Percentiles rank a stretch among this genome's conserved stretches.
These are phyloP conservation scores for Alternaria longipes DNA, from an alignment of 2,329 filamentous ascomycete genomes.

Conservation along the genomic window DNA sequence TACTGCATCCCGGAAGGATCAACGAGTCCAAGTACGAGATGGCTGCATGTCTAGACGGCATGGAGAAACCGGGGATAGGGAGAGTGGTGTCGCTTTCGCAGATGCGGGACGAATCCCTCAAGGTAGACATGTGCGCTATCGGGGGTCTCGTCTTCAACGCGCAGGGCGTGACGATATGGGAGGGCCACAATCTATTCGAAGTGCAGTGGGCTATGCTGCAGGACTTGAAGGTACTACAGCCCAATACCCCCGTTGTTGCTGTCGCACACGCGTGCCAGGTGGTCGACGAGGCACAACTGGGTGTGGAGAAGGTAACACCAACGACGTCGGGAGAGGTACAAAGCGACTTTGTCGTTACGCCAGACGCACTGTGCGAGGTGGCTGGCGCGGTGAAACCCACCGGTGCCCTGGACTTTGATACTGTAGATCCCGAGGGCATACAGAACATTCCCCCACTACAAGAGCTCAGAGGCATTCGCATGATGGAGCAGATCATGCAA, in stretches of 20 bases:
- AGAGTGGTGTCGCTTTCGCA: slow-evolving; percentile 48
- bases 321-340: slow-evolving; percentile 53
- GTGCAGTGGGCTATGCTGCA: slow-evolving; percentile 56
- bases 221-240: slow-evolving; percentile 42
- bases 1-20: slow-evolving; percentile 52
- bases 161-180: slow-evolving; percentile 53
- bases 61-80: slow-evolving; percentile 54
- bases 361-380: slow-evolving; percentile 43
- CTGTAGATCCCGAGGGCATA: slow-evolving; percentile 48
- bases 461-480: slow-evolving; percentile 49
- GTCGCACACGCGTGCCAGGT: slow-evolving; percentile 57
- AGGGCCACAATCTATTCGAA: slow-evolving; percentile 55
- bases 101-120: slow-evolving; percentile 39
- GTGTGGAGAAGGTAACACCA: slow-evolving; percentile 32
- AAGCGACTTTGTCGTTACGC: slow-evolving; percentile 54
- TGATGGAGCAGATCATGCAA: slow-evolving; percentile 48
- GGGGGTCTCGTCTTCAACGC: slow-evolving; percentile 54
- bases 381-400: slow-evolving; percentile 45
- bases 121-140: slow-evolving; percentile 52
- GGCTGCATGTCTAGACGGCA: slow-evolving; percentile 55
- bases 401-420: slow-evolving; percentile 52
- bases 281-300: slow-evolving; percentile 41
- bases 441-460: slow-evolving; percentile 51
- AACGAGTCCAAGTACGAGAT: slow-evolving; percentile 36
- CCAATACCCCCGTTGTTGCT: slow-evolving; percentile 41